Base-by-base conservation (phyloP, 2,329 filamentous ascomycete genomes). In the Xylariales sp. region DNA sequence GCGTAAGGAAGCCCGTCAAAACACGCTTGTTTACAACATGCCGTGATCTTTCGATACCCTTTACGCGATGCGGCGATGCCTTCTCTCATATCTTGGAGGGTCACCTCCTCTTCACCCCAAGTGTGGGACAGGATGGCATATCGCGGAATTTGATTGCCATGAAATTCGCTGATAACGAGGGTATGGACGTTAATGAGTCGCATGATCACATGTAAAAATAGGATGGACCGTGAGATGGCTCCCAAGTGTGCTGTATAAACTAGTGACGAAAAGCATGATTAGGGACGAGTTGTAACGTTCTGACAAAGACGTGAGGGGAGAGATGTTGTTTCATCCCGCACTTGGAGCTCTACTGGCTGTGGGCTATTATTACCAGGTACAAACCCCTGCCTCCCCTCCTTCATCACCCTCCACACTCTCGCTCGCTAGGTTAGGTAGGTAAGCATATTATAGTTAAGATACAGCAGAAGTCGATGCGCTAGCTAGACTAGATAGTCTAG, bases 81-180 rank as follows among this genome's bases (percentile, higher is more conserved):
- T 57, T 59, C 45, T 49, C 32, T 63, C 60, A 67, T 67, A 28
- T 66, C 64, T 30, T 56, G 48, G 12, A 66, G 12, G 12, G 64
- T 62, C 45, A 66, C 64, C 64, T 66, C 64, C 16, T 66, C 57
- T 16, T 66, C 49, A 32, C 59, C 57, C 64, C 64, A 66, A 16
- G 58, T 56, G 28, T 67, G 59, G 30, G 59, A 67, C 32, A 64
- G 30, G 28, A 67, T 64, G 30, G 65, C 56, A 43, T 63, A 67
- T 23, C 52, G 60, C 23, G 61, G 61, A 49, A 41, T 30, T 32
- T 28, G 57, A 23, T 52, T 41, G 6, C 48, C 48, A 32, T 41
- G 12, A 12, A 55, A 62, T 10, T 62, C 59, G 10, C 36, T 48
- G n/a, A 62, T 55, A 28, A 45, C 41, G 3, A 62, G 43, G 9